Percentiles rank a stretch among this genome's conserved stretches.
Evolutionary conservation across 352 stramenopile genomes (phyloP).

Genomic region (Thalassiosira livingstoniorum): DNA sequence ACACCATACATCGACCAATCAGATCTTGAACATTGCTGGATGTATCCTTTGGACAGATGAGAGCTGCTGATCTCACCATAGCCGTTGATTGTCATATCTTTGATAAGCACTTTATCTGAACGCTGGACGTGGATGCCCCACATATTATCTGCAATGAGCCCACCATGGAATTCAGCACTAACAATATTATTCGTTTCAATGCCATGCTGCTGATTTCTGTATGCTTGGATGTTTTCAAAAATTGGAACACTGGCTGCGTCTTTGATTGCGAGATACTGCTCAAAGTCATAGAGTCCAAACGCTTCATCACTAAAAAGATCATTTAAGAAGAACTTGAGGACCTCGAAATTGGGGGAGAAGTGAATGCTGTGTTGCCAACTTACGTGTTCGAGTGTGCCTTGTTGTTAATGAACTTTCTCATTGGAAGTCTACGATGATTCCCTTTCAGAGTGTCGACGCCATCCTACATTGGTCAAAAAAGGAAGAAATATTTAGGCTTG

Average conservation of each 20-base stretch:
- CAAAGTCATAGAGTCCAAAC: constrained; percentile 51
- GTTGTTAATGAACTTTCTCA: constrained; percentile 42
- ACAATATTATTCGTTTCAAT: constrained; percentile 57
- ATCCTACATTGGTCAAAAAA: too few species aligned
- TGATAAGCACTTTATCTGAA: constrained; percentile 34
- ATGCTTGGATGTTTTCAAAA: constrained; percentile 51
- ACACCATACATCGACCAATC: constrained; percentile 47
- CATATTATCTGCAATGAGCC: constrained; percentile 56
- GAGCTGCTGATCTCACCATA: constrained; percentile 30
- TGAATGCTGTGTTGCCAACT: too few species aligned
- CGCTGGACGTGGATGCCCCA: constrained; percentile 37
- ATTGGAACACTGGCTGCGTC: constrained; percentile 45
- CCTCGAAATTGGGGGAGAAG: too few species aligned
- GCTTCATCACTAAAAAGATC: too few species aligned
- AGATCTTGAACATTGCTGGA: constrained; percentile 33
- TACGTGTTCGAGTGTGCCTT: constrained; percentile 25
- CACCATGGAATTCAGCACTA: constrained; percentile 43
- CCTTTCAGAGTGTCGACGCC: constrained; percentile 19
- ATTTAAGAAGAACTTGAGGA: too few species aligned
- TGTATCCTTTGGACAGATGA: neutral
- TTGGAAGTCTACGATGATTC: constrained; percentile 16
- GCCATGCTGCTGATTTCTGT: constrained; percentile 56
- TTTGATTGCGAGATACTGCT: constrained; percentile 53
- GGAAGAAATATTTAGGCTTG: too few species aligned
- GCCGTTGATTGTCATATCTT: constrained; percentile 53